Conservation (phyloP, 805 yeast species). For the Teunomyces atbi region DNA sequence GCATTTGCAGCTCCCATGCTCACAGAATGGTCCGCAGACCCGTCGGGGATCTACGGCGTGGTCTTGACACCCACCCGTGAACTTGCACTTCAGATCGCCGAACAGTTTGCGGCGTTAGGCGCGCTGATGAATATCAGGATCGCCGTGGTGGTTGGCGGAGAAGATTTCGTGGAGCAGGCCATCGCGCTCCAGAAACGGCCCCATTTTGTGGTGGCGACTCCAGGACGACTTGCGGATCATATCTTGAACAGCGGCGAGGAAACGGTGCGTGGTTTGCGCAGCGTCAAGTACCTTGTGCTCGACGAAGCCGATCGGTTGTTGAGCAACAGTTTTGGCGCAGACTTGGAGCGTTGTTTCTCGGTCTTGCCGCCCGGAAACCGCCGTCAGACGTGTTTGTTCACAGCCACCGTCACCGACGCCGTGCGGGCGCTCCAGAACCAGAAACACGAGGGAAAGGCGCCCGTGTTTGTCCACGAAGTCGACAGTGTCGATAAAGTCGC, state of each 20-base stretch:
- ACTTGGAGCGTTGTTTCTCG: constrained; percentile 68
- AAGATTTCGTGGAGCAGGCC: constrained; percentile 87
- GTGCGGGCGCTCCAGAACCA: constrained; percentile 75
- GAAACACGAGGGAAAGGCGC: constrained; percentile 51
- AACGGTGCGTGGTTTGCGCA: constrained; percentile 70
- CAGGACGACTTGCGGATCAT: constrained; percentile 94
- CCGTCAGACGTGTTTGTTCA: constrained; percentile 87
- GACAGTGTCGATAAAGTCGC: constrained; percentile 73
- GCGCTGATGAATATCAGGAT: constrained; percentile 81
- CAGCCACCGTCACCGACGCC: constrained; percentile 94
- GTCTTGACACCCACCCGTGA: constrained; percentile 92
- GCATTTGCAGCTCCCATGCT: constrained; percentile 98
- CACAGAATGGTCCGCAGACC: constrained; percentile 92
- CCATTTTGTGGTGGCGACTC: constrained; percentile 94
- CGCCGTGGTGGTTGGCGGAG: constrained; percentile 91
- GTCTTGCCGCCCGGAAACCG: constrained; percentile 67
- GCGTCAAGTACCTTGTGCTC: constrained; percentile 77
- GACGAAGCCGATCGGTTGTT: constrained; percentile 96
- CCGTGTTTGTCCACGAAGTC: constrained; percentile 70
- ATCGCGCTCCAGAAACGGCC: constrained; percentile 78
- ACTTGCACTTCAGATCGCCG: constrained; percentile 94
- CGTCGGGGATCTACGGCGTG: constrained; percentile 87
- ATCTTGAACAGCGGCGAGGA: constrained; percentile 86
- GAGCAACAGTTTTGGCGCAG: constrained; percentile 79
- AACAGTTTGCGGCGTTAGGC: constrained; percentile 92